Base-by-base conservation (phyloP, 768 basidiomycete species). In the Boletus reticulatus region DNA sequence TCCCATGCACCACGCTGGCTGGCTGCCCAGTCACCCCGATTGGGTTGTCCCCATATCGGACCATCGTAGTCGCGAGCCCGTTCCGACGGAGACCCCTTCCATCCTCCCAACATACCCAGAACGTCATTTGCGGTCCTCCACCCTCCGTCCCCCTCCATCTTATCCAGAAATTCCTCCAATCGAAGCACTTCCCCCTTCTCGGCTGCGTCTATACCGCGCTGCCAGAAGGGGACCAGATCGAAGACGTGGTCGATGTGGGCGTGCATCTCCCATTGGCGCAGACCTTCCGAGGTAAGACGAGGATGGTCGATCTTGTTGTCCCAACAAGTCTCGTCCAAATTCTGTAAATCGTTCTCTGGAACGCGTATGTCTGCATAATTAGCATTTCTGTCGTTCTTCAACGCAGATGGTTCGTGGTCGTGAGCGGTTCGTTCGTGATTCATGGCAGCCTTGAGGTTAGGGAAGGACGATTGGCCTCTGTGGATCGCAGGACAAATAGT, bases 161-260 rank as follows among this genome's bases (percentile, higher is more conserved):
- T 63, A 43, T 78, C 74, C 24, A 80, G 67, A 60, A 82, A 82
- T 7, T 76, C 72, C 57, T 78, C 79, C 67, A 81, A 56, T 24
- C 67, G 72, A 32, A 75, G 64, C 43, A 75, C 71, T 41, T 77
- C 72, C 5, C 78, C 80, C 16, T 71, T 71, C 68, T 76, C 73
- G 20, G 79, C 82, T 2, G 79, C 80, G 45, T 75, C 70, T 6
- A 84, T 69, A 0, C 76, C 79, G 13, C 74, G 67, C 43, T 74
- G 72, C 83, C 83, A 84, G 65, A 82, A 84, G 4, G 78, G 77
- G 34, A 84, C 75, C 59, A 81, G 60, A 62, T 82, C 80, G 37
- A 69, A 67, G 22, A 81, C 73, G 12, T 77, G 72, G 56, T 82
- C 80, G n/a, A 81, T 74, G 46, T 71, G 74, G 6, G 61, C 59